Evolutionary conservation across 2,329 filamentous ascomycete species (phyloP), one percentile per base, ranked within the genome.

Genomic region (Botrytis porri): DNA sequence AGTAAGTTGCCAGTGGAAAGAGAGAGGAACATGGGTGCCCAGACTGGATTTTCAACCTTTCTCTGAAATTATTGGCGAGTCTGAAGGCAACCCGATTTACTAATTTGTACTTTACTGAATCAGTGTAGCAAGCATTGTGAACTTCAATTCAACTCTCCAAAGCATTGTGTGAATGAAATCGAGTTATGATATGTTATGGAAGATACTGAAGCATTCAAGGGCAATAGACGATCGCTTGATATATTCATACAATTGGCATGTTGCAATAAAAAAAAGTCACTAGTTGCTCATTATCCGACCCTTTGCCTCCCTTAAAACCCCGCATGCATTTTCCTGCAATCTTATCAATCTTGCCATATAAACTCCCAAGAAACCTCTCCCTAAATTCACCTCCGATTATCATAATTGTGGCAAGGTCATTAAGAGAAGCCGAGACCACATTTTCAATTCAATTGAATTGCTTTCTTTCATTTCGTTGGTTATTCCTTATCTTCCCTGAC

Each of bases 401-500:
- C n/a, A 72, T 59, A 32, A 60, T 72, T 25, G 20, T 39, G 54
- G 37, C 37, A 25, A 43, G n/a, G 32, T 14, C 51, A 39, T 66
- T 45, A 12, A 29, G 22, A 63, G 51, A 16, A 57, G 32, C 60
- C 48, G 8, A 54, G 43, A 22, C 45, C 60, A 35, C 25, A 14
- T 57, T 29, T 37, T 54, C 25, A 65, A 66, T 54, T 39, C 37
- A 60, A 45, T 57, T 32, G 22, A 35, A 61, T 48, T 59, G 45
- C 35, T 35, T 60, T 32, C 14, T 29, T 32, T 57, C 37, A 22
- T 32, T 62, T 73, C 37, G 16, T 70, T 39, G 35, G 16, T 69
- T 20, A 43, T 64, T 69, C 71, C 62, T 78, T 78, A 69, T 77
- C 76, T n/a, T 76, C 75, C 59, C 54, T 69, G 37, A 76, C 74